Base-by-base conservation (phyloP, 208 protist genomes). In the Trypanosoma cruzi region DNA sequence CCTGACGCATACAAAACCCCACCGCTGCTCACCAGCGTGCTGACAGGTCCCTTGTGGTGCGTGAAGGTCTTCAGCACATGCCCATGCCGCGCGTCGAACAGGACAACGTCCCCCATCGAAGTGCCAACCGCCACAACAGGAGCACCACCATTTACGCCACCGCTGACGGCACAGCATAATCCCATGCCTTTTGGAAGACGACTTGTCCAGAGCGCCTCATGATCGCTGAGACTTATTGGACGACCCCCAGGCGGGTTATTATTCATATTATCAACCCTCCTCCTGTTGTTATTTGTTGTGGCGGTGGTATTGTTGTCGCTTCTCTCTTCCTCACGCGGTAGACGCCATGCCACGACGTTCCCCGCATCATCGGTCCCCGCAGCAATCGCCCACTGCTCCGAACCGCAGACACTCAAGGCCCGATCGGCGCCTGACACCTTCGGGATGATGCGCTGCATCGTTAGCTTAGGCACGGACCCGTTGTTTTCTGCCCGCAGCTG, bases 1-100 rank as follows among this genome's bases (percentile, higher is more conserved):
- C 91, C 91, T 0, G 86, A 92, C 58, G 85, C 88, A 61, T 83
- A 96, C 29, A 96, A 82, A 28, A 77, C 73, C 4, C 31, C 53
- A 32, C 22, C 32, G 24, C 68, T 56, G 31, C 59, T 56, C 28
- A 74, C 68, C 18, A 74, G 22, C 42, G 89, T 86, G 63, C 76
- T 82, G 60, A 96, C 75, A 6, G 91, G 91, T 2, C 91, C 91
- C 52, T 90, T 89, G 70, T 96, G 91, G 66, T 91, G 86, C 16
- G 86, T 83, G 63, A 94, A 96, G 68, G 77, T 90, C 44, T 80
- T 67, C 36, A 93, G 70, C 52, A 86, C 67, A 48, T 86, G 73
- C 13, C 91, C 91, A 64, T 88, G 82, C 11, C 60, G 48, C 14
- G 81, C 83, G 57, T 96, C 85, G 36, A 96, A 80, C 22, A 96